These are phyloP conservation scores for Dalbergia cochinchinensis DNA, from an alignment of 306 rosid species.

Conservation along the genomic window DNA sequence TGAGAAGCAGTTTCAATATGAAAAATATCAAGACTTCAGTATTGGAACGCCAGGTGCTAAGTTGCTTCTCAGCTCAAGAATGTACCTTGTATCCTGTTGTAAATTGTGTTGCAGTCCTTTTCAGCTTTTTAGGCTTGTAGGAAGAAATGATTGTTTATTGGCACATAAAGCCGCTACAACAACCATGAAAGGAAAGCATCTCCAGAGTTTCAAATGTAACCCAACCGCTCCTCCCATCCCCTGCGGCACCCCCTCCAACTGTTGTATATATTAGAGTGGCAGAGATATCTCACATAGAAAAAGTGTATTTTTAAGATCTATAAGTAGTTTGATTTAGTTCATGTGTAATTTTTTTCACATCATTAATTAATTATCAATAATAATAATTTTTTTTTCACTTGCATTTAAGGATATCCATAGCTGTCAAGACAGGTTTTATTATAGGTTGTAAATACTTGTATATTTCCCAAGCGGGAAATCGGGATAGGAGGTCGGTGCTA, in stretches of 20 bases:
- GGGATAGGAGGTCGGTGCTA: too few relatives aligned
- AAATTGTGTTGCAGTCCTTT: slow-evolving; percentile 45
- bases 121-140: slow-evolving; percentile 37
- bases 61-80: slow-evolving; percentile 42
- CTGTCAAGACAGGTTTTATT: not conserved
- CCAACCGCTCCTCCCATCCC: not conserved
- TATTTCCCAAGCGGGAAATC: too few relatives aligned
- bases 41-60: slow-evolving; percentile 12
- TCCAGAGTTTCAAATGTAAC: slow-evolving; percentile 13
- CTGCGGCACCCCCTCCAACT: not conserved
- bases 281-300: not conserved
- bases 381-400: not conserved
- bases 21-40: slow-evolving; percentile 31
- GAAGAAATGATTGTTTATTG: slow-evolving; percentile 36
- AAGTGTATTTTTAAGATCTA: not conserved
- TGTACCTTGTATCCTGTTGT: slow-evolving; percentile 30
- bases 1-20: slow-evolving; percentile 30
- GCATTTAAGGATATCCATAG: not conserved
- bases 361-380: not conserved
- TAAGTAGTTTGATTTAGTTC: not conserved
- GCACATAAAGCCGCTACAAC: slow-evolving; percentile 26
- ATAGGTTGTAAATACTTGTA: too few relatives aligned
- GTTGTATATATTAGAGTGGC: slow-evolving; percentile 34
- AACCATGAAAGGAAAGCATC: slow-evolving; percentile 16
- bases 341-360: not conserved